phyloP scores from a whole-genome alignment of 352 stramenopile species.

The Phytophthora ohioensis region DNA sequence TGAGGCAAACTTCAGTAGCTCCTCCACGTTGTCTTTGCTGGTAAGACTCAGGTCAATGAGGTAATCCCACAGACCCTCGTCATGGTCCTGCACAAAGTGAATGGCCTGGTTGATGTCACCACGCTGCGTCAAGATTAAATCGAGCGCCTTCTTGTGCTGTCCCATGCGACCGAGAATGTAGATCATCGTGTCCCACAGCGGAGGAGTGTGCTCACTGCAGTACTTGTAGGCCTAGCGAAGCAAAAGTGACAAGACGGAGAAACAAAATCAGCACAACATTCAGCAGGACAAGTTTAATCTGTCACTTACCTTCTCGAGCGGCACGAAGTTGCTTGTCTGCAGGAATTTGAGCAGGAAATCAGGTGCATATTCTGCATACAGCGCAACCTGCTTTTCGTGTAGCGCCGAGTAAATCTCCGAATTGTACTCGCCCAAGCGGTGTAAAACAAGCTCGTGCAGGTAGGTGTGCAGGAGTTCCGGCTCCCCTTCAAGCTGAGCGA shows the following conservation, averaged over 20 bases:
- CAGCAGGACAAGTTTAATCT: background rate
- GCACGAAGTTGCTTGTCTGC: constrained; percentile 84
- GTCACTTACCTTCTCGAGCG: constrained; percentile 74
- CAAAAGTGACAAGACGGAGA: constrained; percentile 1
- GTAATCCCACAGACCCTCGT: constrained; percentile 84
- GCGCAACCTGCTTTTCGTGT: constrained; percentile 77
- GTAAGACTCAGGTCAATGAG: constrained; percentile 84
- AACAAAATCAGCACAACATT: background rate
- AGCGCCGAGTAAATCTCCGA: constrained; percentile 74
- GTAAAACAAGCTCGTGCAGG: constrained; percentile 78
- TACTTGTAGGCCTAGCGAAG: constrained; percentile 73
- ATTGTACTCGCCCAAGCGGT: constrained; percentile 82
- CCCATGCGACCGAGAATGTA: constrained; percentile 89
- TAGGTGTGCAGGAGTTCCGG: constrained; percentile 78
- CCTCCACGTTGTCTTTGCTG: constrained; percentile 78
- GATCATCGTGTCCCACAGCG: constrained; percentile 89
- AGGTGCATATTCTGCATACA: constrained; percentile 78
- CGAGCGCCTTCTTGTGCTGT: constrained; percentile 86
- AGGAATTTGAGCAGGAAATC: constrained; percentile 78
- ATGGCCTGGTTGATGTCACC: constrained; percentile 86
- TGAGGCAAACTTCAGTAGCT: constrained; percentile 73
- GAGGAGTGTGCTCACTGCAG: constrained; percentile 74
- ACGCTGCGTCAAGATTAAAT: constrained; percentile 85
- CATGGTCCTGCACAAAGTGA: constrained; percentile 84
- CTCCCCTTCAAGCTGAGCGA: constrained; percentile 72